phyloP scores from a whole-genome alignment of 805 yeast species.

The Wickerhamiella shivajii region DNA sequence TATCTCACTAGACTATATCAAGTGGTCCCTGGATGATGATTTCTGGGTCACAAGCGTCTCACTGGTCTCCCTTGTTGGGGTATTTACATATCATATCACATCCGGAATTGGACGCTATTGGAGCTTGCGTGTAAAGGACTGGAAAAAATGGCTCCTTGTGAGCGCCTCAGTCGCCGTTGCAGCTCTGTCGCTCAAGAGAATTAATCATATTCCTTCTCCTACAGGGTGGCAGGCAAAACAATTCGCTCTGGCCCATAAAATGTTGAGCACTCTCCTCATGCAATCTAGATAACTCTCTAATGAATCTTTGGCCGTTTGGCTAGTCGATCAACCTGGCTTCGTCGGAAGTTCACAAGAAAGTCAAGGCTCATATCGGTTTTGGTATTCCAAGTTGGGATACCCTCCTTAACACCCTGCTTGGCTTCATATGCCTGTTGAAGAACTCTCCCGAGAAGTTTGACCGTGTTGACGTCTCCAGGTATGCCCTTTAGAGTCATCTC shows the following conservation, averaged over 20 bases:
- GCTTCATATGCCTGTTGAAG: too few species aligned
- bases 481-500: too few species aligned
- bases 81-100: conserved; percentile 10
- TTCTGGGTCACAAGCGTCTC: background rate
- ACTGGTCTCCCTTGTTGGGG: conserved; percentile 4
- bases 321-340: too few species aligned
- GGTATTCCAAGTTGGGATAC: too few species aligned
- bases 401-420: too few species aligned
- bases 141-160: background rate
- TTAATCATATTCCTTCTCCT: conserved; percentile 2
- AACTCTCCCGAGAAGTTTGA: too few species aligned
- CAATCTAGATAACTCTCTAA: too few species aligned
- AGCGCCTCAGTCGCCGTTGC: background rate
- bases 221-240: conserved; percentile 6
- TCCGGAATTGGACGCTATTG: conserved; percentile 9
- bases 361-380: too few species aligned
- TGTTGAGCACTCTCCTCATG: too few species aligned
- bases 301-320: too few species aligned
- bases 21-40: conserved; percentile 16
- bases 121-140: conserved; percentile 1
- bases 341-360: too few species aligned
- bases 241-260: conserved; percentile 1
- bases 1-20: conserved; percentile 37
- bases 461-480: too few species aligned
- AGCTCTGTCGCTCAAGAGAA: background rate